A percentile compares a stretch with the other conserved stretches of the same genome.
These are phyloP conservation scores for Lentinula lateritia DNA, from an alignment of 768 basidiomycete genomes.

Conservation along the genomic window DNA sequence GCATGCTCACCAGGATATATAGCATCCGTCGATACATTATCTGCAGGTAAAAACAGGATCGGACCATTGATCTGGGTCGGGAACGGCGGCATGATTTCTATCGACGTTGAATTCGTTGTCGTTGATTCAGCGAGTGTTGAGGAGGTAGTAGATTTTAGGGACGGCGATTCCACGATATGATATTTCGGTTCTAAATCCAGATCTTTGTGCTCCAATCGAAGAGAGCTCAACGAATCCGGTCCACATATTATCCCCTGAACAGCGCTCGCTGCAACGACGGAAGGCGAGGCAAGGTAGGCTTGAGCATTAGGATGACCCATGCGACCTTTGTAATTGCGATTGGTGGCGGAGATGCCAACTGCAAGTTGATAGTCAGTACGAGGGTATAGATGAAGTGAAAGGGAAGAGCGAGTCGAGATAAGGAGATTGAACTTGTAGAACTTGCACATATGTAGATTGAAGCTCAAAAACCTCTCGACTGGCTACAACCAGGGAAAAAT, in stretches of 20 bases:
- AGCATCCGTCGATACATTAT: constrained; percentile 96
- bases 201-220: constrained; percentile 13
- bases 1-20: constrained; percentile 72
- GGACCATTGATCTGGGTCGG: constrained; percentile 78
- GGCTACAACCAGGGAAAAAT: background rate
- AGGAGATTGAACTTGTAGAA: too few species aligned
- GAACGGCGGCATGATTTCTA: constrained; percentile 41
- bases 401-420: too few species aligned
- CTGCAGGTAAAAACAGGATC: constrained; percentile 90
- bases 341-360: constrained; percentile 95
- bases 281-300: constrained; percentile 94
- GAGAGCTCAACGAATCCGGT: constrained; percentile 61
- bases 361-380: background rate
- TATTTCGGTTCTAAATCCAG: constrained; percentile 30
- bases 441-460: too few species aligned
- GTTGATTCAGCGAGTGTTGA: constrained; percentile 17
- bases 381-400: background rate
- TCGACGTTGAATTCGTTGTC: constrained; percentile 10
- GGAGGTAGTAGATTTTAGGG: constrained; percentile 40
- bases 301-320: constrained; percentile 96
- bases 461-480: background rate
- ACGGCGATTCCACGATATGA: constrained; percentile 45
- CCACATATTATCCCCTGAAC: constrained; percentile 87
- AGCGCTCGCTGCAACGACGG: constrained; percentile 95
- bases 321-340: constrained; percentile 97